phyloP scores from a whole-genome alignment of 2,329 filamentous ascomycete species.

The Pyricularia pennisetigena region DNA sequence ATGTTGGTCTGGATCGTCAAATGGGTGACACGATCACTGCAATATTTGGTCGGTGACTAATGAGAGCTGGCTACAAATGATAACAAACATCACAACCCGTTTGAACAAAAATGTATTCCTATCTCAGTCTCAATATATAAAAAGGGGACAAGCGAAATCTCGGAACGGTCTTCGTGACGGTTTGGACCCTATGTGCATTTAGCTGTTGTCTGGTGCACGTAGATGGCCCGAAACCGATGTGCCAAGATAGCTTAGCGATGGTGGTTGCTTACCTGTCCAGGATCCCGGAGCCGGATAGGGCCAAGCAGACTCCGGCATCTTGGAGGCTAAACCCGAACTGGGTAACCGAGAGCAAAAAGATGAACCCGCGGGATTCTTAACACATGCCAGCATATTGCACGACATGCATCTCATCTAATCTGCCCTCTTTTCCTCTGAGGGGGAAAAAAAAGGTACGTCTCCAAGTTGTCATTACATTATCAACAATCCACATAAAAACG shows the following conservation, averaged over 20 bases:
- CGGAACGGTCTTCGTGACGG: neutral
- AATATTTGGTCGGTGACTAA: neutral
- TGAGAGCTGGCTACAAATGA: neutral
- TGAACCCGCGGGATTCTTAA: neutral
- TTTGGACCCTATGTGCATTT: neutral
- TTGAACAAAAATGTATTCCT: too few species aligned
- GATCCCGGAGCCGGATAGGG: neutral
- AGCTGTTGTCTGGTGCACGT: neutral
- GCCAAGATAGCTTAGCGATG: neutral
- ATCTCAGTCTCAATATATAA: neutral
- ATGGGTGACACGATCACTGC: neutral
- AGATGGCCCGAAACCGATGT: neutral
- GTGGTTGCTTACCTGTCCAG: neutral
- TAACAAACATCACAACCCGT: too few species aligned
- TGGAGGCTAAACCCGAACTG: neutral
- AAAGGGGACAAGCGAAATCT: neutral
- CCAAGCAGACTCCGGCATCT: neutral
- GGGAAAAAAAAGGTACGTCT: neutral
- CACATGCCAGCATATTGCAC: neutral
- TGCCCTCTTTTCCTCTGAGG: too few species aligned
- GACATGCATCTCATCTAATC: too few species aligned
- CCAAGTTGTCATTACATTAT: neutral
- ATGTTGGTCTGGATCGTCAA: too few species aligned
- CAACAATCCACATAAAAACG: neutral
- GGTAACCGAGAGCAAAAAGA: neutral